A percentile compares a stretch with the other conserved stretches of the same genome.
Conservation (phyloP, 768 basidiomycete genomes). For the Macrolepiota dolichaula region DNA sequence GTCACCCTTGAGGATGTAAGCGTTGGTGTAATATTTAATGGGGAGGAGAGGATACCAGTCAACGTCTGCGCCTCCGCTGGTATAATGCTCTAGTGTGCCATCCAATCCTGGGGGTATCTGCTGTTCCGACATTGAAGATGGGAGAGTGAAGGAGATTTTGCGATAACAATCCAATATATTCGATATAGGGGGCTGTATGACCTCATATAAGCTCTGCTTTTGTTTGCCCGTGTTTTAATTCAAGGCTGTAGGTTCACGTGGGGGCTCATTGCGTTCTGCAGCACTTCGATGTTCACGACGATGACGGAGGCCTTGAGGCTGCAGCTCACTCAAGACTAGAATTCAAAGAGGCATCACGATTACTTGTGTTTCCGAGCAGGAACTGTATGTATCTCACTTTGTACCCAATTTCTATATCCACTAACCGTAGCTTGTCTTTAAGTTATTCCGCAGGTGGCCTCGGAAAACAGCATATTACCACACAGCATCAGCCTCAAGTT, state of each 20-base stretch:
- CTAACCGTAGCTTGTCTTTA: too few species aligned
- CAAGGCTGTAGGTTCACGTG: not conserved
- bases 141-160: not conserved
- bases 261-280: not conserved
- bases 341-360: not conserved
- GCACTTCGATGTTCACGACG: not conserved
- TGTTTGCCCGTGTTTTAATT: not conserved
- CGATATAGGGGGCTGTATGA: too few species aligned
- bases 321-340: not conserved
- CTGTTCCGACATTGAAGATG: conserved; percentile 4
- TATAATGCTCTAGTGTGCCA: conserved; percentile 24
- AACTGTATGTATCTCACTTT: not conserved
- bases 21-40: conserved; percentile 62
- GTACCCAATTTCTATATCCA: not conserved
- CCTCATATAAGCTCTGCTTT: too few species aligned
- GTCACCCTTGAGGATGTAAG: conserved; percentile 54
- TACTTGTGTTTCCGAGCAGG: not conserved
- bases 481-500: not conserved
- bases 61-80: conserved; percentile 37
- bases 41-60: conserved; percentile 46
- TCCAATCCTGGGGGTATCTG: conserved; percentile 44
- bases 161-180: not conserved
- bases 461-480: too few species aligned
- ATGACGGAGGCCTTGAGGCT: not conserved
- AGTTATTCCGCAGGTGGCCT: too few species aligned